These are phyloP conservation scores for Aspergillus cejpii DNA, from an alignment of 2,329 filamentous ascomycete genomes.

Conservation along the genomic window DNA sequence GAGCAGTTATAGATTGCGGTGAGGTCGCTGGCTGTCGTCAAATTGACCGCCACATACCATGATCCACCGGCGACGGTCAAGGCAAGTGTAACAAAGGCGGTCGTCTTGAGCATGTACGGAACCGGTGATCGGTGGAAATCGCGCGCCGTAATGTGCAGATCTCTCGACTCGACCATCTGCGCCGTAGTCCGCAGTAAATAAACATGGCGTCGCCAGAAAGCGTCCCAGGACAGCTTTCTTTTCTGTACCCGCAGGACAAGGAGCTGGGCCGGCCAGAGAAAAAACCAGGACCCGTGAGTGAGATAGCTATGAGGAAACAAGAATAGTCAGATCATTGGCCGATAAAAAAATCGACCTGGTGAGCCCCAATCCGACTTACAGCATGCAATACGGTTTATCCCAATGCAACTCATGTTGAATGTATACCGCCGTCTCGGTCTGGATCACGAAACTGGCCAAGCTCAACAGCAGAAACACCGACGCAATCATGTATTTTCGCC, in stretches of 20 bases:
- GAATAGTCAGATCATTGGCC: not conserved
- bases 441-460: slow-evolving; percentile 79
- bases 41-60: slow-evolving; percentile 91
- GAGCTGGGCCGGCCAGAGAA: slow-evolving; percentile 83
- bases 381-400: slow-evolving; percentile 99
- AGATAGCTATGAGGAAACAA: slow-evolving; percentile 53
- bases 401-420: slow-evolving; percentile 88
- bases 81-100: slow-evolving; percentile 72
- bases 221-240: slow-evolving; percentile 67
- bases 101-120: slow-evolving; percentile 71
- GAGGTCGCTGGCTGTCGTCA: slow-evolving; percentile 87
- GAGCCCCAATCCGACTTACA: slow-evolving; percentile 49
- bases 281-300: slow-evolving; percentile 86
- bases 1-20: slow-evolving; percentile 99
- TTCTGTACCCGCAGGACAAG: slow-evolving; percentile 72
- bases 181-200: slow-evolving; percentile 59
- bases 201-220: slow-evolving; percentile 74
- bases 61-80: slow-evolving; percentile 85
- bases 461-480: slow-evolving; percentile 75
- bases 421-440: slow-evolving; percentile 93
- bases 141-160: slow-evolving; percentile 54
- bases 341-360: not conserved
- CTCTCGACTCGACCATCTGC: slow-evolving; percentile 79
- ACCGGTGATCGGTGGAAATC: slow-evolving; percentile 46
- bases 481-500: slow-evolving; percentile 80